Conservation (phyloP, 78 protist species). For the Dictyostelium firmibasis region DNA sequence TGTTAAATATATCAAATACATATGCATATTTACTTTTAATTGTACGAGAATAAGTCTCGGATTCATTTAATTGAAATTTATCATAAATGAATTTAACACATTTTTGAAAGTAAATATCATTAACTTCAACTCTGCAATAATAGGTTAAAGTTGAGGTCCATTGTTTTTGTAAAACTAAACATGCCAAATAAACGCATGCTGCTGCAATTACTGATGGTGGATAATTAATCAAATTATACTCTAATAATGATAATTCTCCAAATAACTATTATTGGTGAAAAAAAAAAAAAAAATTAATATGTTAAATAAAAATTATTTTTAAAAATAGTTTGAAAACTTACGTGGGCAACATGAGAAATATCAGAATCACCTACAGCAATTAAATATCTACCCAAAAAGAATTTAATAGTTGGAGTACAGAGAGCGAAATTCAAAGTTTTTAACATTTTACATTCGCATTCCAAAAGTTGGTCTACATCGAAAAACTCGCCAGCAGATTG, state of each 20-base stretch:
- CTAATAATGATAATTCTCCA: slow-evolving; percentile 61
- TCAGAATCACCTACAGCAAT: slow-evolving; percentile 20
- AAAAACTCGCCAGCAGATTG: slow-evolving; percentile 85
- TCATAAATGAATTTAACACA: slow-evolving; percentile 24
- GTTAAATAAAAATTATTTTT: too few species aligned
- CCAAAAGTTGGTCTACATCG: slow-evolving; percentile 50
- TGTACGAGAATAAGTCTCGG: not conserved
- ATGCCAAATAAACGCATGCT: slow-evolving; percentile 58
- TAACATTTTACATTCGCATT: slow-evolving; percentile 38
- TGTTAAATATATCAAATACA: not conserved
- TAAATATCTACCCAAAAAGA: slow-evolving; percentile 47
- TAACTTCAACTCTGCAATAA: slow-evolving; percentile 21
- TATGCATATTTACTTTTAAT: slow-evolving; percentile 35
- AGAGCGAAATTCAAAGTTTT: slow-evolving; percentile 38
- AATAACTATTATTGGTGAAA: not conserved
- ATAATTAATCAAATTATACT: slow-evolving; percentile 22
- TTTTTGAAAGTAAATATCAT: slow-evolving; percentile 30
- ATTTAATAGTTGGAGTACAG: slow-evolving; percentile 56
- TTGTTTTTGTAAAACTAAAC: not conserved
- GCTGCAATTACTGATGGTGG: slow-evolving; percentile 72
- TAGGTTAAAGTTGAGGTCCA: slow-evolving; percentile 58
- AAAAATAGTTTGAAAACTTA: not conserved
- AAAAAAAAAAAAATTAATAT: not conserved
- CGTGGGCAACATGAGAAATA: slow-evolving; percentile 36
- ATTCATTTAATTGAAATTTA: not conserved